These are phyloP conservation scores for Circinella umbellata DNA, from an alignment of 371 early-diverging fungal genomes.

Conservation along the genomic window DNA sequence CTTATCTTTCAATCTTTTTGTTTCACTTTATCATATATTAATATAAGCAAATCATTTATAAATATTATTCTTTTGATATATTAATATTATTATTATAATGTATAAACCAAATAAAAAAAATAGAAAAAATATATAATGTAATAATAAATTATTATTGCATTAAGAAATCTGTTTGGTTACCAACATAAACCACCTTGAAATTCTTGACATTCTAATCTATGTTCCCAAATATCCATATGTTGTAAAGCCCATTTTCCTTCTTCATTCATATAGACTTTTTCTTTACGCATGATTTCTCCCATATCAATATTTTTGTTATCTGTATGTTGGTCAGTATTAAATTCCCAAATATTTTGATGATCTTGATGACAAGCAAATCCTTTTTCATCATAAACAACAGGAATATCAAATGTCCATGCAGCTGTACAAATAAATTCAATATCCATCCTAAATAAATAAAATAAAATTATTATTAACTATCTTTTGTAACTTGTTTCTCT, in stretches of 20 bases:
- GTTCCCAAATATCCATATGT: constrained; percentile 44
- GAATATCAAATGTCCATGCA: constrained; percentile 39
- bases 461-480: not conserved
- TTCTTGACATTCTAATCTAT: constrained; percentile 39
- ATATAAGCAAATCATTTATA: no score
- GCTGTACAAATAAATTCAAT: constrained; percentile 52
- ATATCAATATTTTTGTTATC: constrained; percentile 34
- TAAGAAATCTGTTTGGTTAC: constrained; percentile 1
- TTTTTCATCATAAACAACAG: constrained; percentile 35
- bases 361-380: constrained; percentile 50
- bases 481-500: not conserved
- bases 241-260: constrained; percentile 45
- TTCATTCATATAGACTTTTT: constrained; percentile 32
- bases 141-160: no score
- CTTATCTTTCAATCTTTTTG: no score
- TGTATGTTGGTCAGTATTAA: constrained; percentile 31
- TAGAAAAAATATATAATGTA: no score
- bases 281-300: constrained; percentile 32
- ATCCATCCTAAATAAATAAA: constrained; percentile 35
- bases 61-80: no score
- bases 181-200: constrained; percentile 44
- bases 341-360: constrained; percentile 47
- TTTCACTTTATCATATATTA: no score
- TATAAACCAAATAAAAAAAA: no score
- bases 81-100: no score